phyloP scores from a whole-genome alignment of 208 protist species.

The Phytomonas sp. region DNA sequence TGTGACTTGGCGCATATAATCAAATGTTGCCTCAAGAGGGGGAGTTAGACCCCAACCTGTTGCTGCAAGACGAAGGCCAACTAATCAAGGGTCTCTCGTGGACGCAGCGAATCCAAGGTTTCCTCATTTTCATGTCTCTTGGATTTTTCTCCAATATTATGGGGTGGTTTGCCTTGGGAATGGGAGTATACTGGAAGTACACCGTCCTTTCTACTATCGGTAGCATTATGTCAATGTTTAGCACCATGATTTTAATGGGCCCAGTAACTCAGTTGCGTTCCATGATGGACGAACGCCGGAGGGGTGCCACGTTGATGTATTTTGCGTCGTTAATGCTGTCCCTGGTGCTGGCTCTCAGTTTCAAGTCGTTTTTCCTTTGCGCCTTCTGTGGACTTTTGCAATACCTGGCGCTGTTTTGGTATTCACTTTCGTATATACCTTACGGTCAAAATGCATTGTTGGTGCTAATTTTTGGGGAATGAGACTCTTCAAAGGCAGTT shows the following conservation, averaged over 20 bases:
- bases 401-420: conserved; percentile 81
- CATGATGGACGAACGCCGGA: conserved; percentile 88
- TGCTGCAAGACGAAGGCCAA: conserved; percentile 35
- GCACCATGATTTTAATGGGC: conserved; percentile 83
- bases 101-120: conserved; percentile 74
- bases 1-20: not conserved
- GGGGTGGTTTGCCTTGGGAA: conserved; percentile 73
- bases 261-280: conserved; percentile 68
- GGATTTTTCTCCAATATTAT: conserved; percentile 69
- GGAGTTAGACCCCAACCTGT: not conserved
- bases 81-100: conserved; percentile 65
- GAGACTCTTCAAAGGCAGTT: not conserved
- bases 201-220: conserved; percentile 64
- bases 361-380: conserved; percentile 58
- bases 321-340: conserved; percentile 62
- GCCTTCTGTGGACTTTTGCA: conserved; percentile 66
- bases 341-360: conserved; percentile 54
- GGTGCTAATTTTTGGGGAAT: conserved; percentile 29
- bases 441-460: conserved; percentile 66
- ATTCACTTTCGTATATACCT: conserved; percentile 86
- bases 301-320: conserved; percentile 56
- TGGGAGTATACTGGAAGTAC: conserved; percentile 84
- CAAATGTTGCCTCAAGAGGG: not conserved
- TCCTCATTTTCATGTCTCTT: conserved; percentile 66
- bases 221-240: conserved; percentile 64